These are phyloP conservation scores for Heterobasidion irregulare DNA, from an alignment of 1,284 basidiomycete genomes.

Conservation along the genomic window DNA sequence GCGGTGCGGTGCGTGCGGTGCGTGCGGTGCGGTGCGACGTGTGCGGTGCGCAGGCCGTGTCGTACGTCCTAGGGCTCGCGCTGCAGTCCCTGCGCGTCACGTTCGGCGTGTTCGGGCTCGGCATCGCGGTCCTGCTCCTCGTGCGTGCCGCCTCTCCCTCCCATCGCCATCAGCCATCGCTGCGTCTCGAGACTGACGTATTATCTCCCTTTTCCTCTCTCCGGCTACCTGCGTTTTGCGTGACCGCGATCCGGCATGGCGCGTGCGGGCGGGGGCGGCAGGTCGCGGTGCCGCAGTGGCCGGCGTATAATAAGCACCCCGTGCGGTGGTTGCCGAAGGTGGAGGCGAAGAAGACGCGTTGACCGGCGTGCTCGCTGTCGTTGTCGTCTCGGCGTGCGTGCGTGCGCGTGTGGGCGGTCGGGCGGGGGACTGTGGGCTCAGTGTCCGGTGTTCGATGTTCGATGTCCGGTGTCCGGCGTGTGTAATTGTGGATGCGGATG, in stretches of 20 bases:
- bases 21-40: slow-evolving; percentile 14
- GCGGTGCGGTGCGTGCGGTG: too few species aligned
- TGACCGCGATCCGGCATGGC: too few species aligned
- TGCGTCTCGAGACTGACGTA: not conserved
- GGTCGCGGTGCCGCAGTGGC: slow-evolving; percentile 67
- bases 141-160: slow-evolving; percentile 30
- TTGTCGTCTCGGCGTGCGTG: too few species aligned
- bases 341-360: slow-evolving; percentile 12
- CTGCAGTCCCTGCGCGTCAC: slow-evolving; percentile 54
- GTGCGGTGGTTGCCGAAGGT: slow-evolving; percentile 51
- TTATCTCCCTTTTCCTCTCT: not conserved
- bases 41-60: slow-evolving; percentile 38
- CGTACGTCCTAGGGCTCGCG: slow-evolving; percentile 55
- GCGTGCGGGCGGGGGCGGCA: slow-evolving; percentile 22
- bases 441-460: too few species aligned
- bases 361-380: too few species aligned
- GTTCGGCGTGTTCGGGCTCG: slow-evolving; percentile 42
- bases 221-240: too few species aligned
- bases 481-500: too few species aligned
- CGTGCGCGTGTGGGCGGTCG: too few species aligned
- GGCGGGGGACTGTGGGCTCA: too few species aligned
- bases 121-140: slow-evolving; percentile 36
- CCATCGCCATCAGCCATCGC: not conserved
- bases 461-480: too few species aligned
- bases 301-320: slow-evolving; percentile 53